Percentiles rank a stretch among this genome's conserved stretches.
phyloP scores from a whole-genome alignment of 306 rosid species.

The Vigna radiata region DNA sequence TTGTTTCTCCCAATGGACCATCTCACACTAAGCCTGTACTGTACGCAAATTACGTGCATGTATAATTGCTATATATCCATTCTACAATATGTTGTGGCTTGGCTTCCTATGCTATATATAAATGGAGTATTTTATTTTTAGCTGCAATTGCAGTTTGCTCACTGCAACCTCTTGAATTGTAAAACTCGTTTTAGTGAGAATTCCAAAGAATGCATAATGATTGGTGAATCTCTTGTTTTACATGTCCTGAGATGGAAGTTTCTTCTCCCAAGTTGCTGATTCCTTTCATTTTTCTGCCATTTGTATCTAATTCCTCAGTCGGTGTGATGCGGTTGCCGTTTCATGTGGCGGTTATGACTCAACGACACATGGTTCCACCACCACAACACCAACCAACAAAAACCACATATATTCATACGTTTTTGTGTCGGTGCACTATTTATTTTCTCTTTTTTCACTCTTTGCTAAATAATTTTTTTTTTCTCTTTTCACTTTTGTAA shows the following conservation, averaged over 20 bases:
- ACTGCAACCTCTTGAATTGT: too few species aligned
- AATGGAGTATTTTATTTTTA: background rate
- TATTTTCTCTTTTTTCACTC: background rate
- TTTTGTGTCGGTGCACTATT: conserved; percentile 7
- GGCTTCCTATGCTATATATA: background rate
- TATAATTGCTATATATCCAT: background rate
- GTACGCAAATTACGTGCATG: conserved; percentile 23
- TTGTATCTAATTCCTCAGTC: background rate
- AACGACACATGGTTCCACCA: background rate
- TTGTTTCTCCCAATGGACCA: background rate
- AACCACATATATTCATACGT: too few species aligned
- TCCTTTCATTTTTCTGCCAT: background rate
- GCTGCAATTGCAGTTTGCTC: background rate
- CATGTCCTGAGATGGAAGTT: too few species aligned
- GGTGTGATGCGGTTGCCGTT: background rate
- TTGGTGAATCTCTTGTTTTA: too few species aligned
- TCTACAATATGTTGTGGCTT: conserved; percentile 15
- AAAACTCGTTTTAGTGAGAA: background rate
- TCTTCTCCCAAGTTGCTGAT: background rate
- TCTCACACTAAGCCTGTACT: background rate
- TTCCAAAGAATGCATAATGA: too few species aligned
- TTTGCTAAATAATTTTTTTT: too few species aligned
- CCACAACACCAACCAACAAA: background rate
- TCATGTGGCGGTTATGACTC: background rate
- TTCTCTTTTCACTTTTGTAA: background rate